Conservation (phyloP, 2,329 filamentous ascomycete genomes). For the Aschersonia sp. region DNA sequence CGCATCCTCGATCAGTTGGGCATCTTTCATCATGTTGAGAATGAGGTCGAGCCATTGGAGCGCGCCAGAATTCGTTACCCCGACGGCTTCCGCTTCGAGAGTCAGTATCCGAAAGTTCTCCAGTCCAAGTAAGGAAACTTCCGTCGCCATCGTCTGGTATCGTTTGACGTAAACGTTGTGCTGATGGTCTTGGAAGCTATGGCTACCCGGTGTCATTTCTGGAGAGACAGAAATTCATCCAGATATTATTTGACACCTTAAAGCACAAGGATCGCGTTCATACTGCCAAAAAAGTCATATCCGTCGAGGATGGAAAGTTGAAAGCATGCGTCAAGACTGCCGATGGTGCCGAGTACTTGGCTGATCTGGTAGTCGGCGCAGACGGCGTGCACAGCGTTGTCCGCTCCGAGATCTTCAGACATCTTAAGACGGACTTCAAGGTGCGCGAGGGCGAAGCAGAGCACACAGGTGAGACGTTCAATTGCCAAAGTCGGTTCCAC, state of each 20-base stretch:
- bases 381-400: constrained; percentile 25
- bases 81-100: constrained; percentile 4
- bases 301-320: constrained; percentile 3
- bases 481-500: neutral
- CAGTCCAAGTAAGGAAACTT: constrained; percentile 1
- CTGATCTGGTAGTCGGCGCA: constrained; percentile 24
- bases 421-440: constrained; percentile 4
- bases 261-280: constrained; percentile 12
- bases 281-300: constrained; percentile 6
- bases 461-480: constrained; percentile 6
- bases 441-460: constrained; percentile 7
- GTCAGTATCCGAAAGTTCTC: constrained; percentile 4
- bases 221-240: constrained; percentile 18
- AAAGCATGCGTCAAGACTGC: constrained; percentile 12
- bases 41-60: constrained; percentile 5
- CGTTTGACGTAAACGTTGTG: too few relatives aligned
- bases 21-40: constrained; percentile 10
- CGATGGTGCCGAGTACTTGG: constrained; percentile 19
- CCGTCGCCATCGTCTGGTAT: too few relatives aligned
- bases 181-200: constrained; percentile 4
- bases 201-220: constrained; percentile 18
- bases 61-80: constrained; percentile 3
- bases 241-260: constrained; percentile 17
- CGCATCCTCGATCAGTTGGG: constrained; percentile 34
- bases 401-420: constrained; percentile 10